These are phyloP conservation scores for Acacia melanoxylon DNA, from an alignment of 306 rosid genomes.

Conservation along the genomic window DNA sequence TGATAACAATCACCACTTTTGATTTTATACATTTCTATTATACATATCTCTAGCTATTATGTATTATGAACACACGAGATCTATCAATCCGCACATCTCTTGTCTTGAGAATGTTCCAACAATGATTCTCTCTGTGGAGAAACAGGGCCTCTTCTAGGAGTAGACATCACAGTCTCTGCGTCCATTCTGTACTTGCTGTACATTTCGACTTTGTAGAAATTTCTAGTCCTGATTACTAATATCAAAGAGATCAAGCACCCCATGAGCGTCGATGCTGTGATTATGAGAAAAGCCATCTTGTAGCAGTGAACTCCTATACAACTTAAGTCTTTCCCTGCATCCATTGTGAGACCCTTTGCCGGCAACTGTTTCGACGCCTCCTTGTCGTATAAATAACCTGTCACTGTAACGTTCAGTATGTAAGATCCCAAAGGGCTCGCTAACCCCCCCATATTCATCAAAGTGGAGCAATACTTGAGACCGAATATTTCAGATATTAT, in stretches of 20 bases:
- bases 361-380: constrained; percentile 55
- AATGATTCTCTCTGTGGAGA: background rate
- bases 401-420: constrained; percentile 54
- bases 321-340: constrained; percentile 45
- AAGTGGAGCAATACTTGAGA: constrained; percentile 64
- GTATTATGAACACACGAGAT: too few relatives aligned
- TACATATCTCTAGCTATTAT: too few relatives aligned
- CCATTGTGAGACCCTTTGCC: constrained; percentile 31
- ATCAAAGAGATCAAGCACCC: constrained; percentile 50
- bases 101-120: background rate
- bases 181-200: constrained; percentile 52
- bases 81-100: background rate
- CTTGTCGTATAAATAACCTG: constrained; percentile 59
- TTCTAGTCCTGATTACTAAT: constrained; percentile 57
- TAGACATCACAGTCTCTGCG: background rate
- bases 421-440: constrained; percentile 65
- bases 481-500: constrained; percentile 75
- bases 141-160: background rate
- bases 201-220: constrained; percentile 58
- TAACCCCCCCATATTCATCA: constrained; percentile 47
- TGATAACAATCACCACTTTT: too few relatives aligned
- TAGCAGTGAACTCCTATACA: constrained; percentile 56
- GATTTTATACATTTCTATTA: background rate
- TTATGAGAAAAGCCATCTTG: constrained; percentile 50
- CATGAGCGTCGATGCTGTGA: constrained; percentile 44